A percentile compares a stretch with the other conserved stretches of the same genome.
Evolutionary conservation across 306 rosid species (phyloP).

Genomic region (Dryas octopetala): DNA sequence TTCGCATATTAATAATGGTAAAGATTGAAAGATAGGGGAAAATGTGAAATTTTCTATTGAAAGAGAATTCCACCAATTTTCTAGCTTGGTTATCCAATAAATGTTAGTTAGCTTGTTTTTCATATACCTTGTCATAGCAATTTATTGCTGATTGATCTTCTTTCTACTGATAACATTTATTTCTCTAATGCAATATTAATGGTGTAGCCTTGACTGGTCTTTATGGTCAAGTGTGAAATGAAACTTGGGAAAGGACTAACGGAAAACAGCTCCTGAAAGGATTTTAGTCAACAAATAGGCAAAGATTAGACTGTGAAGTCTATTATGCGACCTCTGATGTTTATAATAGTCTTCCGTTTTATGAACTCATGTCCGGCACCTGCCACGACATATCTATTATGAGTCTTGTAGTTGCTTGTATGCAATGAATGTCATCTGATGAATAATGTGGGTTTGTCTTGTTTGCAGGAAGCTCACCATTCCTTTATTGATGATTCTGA

Average conservation of each 20-base stretch:
- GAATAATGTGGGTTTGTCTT: not conserved
- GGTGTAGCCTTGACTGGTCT: not conserved
- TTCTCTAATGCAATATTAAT: not conserved
- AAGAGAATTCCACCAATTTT: not conserved
- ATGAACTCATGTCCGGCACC: not conserved
- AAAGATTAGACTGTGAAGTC: not conserved
- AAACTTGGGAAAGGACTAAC: not conserved
- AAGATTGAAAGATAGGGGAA: not conserved
- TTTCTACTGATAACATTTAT: not conserved
- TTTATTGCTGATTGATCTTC: not conserved
- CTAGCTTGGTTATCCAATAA: not conserved
- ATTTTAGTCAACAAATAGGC: not conserved
- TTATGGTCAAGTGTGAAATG: not conserved
- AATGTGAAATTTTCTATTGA: not conserved
- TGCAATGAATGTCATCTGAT: no score
- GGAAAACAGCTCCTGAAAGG: no score
- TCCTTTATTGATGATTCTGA: constrained; percentile 70
- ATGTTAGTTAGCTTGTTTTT: not conserved
- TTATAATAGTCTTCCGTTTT: no score
- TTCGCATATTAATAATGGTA: not conserved
- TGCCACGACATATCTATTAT: not conserved
- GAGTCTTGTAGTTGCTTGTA: not conserved
- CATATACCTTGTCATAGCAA: not conserved
- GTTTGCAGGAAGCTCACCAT: constrained; percentile 86
- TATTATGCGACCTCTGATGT: no score